Base-by-base conservation (phyloP, 2,329 filamentous ascomycete species). In the Nannizziopsis arthrosporioides region DNA sequence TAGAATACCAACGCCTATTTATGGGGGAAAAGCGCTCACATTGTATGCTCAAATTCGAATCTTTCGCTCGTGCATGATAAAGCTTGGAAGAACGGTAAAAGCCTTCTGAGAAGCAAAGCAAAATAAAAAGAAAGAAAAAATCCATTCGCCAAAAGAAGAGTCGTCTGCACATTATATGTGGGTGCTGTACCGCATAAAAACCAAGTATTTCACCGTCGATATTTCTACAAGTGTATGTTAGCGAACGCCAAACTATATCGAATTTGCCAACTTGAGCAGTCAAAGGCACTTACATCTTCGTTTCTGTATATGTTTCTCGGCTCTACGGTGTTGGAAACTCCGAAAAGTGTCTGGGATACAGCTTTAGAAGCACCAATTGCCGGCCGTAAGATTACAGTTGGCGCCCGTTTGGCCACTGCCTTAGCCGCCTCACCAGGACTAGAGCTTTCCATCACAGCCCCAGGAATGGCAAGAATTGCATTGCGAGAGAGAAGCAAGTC, bases 391-490 rank as follows among this genome's bases (percentile, higher is more conserved):
- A 98, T 84, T 15, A 96, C 86, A 0, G 89, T 95, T n/a, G 92
- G 92, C 27, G 89, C 88, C 56, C 85, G 79, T 63, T 77, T 82
- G 52, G 82, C 74, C 14, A 98, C 80, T 1, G 84, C 89, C 59
- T 73, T 80, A 11, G 87, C 86, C 1, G 85, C 87, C 1, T 85
- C 87, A 37, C 81, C 78, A 0, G 90, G 89, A 51, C 80, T 88
- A 17, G 80, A 78, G 58, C 84, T 88, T 59, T 95, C 88, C 73
- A 94, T 82, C 0, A 94, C 78, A 62, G 96, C 90, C 0, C 84
- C 85, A 0, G 92, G 90, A 19, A 98, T 86, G 1, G 90, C 92
- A 57, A 98, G 90, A 50, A 98, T 87, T 8, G 90, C 92, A 66
- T 98, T 88, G 49, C 82, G 75, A 0, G 92, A 86, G 39, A 89